Conservation (phyloP, 116 monocot genomes). For the Dioscorea cayenensis region DNA sequence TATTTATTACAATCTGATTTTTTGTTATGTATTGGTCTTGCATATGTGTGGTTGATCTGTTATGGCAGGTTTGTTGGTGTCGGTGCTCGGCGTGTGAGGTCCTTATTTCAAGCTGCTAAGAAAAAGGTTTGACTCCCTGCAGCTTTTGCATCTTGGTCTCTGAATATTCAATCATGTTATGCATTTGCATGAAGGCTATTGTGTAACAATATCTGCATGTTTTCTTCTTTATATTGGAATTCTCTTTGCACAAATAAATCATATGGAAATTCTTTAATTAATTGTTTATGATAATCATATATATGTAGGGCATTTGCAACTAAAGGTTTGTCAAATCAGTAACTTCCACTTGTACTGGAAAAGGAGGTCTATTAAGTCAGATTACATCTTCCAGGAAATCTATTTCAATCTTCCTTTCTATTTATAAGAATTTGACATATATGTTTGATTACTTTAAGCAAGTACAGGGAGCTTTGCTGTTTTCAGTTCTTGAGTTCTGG, state of each 20-base stretch:
- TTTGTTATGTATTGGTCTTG: not conserved
- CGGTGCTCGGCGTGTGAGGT: slow-evolving; percentile 92
- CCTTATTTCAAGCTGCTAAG: slow-evolving; percentile 98
- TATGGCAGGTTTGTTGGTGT: slow-evolving; percentile 92
- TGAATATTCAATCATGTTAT: not conserved
- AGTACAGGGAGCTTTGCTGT: not conserved
- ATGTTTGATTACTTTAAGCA: not conserved
- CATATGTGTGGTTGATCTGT: not conserved
- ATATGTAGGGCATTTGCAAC: too few species aligned
- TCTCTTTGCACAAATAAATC: too few species aligned
- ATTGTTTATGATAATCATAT: too few species aligned
- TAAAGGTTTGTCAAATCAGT: too few species aligned
- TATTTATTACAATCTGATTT: not conserved
- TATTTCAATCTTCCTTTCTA: not conserved
- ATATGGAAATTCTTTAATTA: too few species aligned
- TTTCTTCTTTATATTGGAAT: too few species aligned
- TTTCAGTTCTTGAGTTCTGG: not conserved
- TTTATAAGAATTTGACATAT: not conserved
- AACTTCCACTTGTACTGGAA: too few species aligned
- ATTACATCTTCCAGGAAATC: too few species aligned
- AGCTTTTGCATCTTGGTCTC: not conserved
- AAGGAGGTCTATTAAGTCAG: too few species aligned
- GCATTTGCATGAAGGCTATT: too few species aligned
- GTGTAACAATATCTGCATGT: too few species aligned
- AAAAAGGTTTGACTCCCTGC: slow-evolving; percentile 63